These are phyloP conservation scores for Plasmodium billcollinsi DNA, from an alignment of 169 alveolate species.

Conservation along the genomic window DNA sequence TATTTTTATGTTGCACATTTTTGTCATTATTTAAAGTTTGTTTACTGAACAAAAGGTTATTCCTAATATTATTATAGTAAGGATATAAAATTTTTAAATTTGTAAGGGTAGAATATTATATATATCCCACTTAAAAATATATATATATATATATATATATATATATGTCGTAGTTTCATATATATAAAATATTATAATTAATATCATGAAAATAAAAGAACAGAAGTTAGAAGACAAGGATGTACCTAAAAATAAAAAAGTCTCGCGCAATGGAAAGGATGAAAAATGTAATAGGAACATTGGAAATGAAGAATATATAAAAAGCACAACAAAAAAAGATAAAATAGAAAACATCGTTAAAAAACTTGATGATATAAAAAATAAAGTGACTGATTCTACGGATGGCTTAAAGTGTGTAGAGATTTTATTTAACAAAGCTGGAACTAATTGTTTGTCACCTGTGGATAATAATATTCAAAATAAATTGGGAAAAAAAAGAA, in stretches of 20 bases:
- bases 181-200: too few species aligned
- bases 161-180: not conserved
- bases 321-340: constrained; percentile 17
- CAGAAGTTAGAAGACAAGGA: too few species aligned
- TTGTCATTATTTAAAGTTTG: too few species aligned
- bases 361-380: constrained; percentile 23
- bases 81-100: too few species aligned
- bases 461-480: too few species aligned
- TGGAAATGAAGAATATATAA: not conserved
- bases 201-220: too few species aligned
- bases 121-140: not conserved
- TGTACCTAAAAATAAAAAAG: too few species aligned
- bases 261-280: too few species aligned
- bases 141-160: not conserved
- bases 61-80: too few species aligned
- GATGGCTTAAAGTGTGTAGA: constrained; percentile 55
- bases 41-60: too few species aligned
- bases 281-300: not conserved
- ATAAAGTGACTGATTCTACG: constrained; percentile 18
- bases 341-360: constrained; percentile 40
- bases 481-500: constrained; percentile 1
- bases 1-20: too few species aligned
- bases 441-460: constrained; percentile 25
- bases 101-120: too few species aligned
- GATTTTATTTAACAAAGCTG: constrained; percentile 44